Evolutionary conservation across 2,329 filamentous ascomycete genomes (phyloP).

Genomic region (Zopfia rhizophila): DNA sequence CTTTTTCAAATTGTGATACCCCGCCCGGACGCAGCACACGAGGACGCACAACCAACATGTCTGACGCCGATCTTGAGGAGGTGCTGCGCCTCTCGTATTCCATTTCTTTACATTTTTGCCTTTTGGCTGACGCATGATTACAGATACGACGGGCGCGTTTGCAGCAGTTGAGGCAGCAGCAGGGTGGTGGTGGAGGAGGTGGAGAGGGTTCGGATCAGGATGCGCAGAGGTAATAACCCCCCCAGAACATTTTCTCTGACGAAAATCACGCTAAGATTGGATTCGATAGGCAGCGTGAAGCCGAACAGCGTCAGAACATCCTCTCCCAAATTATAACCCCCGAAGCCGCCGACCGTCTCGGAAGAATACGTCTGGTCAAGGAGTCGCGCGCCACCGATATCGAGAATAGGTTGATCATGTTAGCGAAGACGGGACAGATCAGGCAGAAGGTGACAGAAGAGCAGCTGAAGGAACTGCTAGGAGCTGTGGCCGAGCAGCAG

Average conservation of each 20-base stretch:
- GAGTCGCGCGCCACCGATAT: constrained; percentile 88
- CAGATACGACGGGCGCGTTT: constrained; percentile 93
- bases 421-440: constrained; percentile 88
- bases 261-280: neutral
- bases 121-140: too few species aligned
- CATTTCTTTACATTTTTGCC: too few species aligned
- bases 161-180: constrained; percentile 85
- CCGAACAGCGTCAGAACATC: constrained; percentile 79
- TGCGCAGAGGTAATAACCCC: constrained; percentile 59
- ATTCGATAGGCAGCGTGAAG: constrained; percentile 36
- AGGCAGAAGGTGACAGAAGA: constrained; percentile 88
- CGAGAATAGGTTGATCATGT: constrained; percentile 91
- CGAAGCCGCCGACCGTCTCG: constrained; percentile 90
- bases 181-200: constrained; percentile 64
- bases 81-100: constrained; percentile 44
- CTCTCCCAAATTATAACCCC: constrained; percentile 94
- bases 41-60: constrained; percentile 61
- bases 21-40: constrained; percentile 13
- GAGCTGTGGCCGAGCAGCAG: constrained; percentile 80
- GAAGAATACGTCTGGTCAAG: constrained; percentile 95
- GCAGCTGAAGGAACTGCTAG: constrained; percentile 91
- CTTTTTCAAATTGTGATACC: constrained; percentile 17
- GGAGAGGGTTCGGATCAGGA: constrained; percentile 66
- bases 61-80: constrained; percentile 74
- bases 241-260: neutral